Evolutionary conservation across 768 basidiomycete species (phyloP).

Genomic region (Suillus weaverae): DNA sequence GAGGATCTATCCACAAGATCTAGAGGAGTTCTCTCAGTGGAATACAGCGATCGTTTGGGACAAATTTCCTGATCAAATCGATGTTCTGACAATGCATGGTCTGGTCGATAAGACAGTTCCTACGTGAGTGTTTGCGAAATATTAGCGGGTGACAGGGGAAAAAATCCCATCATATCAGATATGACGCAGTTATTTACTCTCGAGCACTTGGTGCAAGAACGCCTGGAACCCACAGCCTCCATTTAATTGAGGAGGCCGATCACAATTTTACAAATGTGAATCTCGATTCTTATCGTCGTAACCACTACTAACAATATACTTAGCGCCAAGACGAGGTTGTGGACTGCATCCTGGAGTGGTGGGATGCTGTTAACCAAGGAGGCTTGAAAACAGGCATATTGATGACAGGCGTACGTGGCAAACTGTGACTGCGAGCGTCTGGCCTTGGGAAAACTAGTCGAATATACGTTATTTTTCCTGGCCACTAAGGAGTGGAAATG

Average conservation of each 20-base stretch:
- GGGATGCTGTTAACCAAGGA: slow-evolving; percentile 45
- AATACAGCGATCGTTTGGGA: slow-evolving; percentile 70
- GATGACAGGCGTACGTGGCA: slow-evolving; percentile 53
- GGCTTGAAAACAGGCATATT: slow-evolving; percentile 63
- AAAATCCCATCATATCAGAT: slow-evolving; percentile 40
- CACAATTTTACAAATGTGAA: slow-evolving; percentile 71
- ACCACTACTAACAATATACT: slow-evolving; percentile 1
- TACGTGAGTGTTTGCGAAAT: slow-evolving; percentile 46
- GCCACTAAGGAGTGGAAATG: not conserved
- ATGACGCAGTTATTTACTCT: slow-evolving; percentile 72
- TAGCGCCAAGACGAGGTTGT: slow-evolving; percentile 68
- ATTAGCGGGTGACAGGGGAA: not conserved
- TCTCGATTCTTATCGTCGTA: not conserved
- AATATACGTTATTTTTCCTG: not conserved
- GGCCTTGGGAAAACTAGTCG: not conserved
- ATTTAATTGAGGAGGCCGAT: slow-evolving; percentile 72
- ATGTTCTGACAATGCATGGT: slow-evolving; percentile 83
- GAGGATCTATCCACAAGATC: slow-evolving; percentile 56
- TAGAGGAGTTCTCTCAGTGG: slow-evolving; percentile 62
- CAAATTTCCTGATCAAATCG: slow-evolving; percentile 56
- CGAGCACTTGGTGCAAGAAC: slow-evolving; percentile 53
- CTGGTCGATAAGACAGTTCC: slow-evolving; percentile 66
- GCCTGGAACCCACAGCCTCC: slow-evolving; percentile 70
- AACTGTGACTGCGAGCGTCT: slow-evolving; percentile 34
- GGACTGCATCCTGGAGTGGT: slow-evolving; percentile 69